Conservation (phyloP, 208 protist genomes). For the Leishmania braziliensis region DNA sequence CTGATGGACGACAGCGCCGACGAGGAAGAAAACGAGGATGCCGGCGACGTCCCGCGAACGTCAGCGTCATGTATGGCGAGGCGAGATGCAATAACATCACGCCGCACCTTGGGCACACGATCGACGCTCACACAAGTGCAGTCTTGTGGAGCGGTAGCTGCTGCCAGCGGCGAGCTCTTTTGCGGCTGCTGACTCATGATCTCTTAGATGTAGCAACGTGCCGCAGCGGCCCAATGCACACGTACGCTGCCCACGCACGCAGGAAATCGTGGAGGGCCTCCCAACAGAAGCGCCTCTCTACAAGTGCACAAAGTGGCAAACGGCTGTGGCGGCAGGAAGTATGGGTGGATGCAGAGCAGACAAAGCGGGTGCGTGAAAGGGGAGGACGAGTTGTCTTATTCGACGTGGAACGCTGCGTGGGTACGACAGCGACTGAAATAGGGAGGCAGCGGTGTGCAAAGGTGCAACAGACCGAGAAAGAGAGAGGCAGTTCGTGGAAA, state of each 20-base stretch:
- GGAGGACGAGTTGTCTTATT: not conserved
- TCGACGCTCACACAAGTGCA: not conserved
- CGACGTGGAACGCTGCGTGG: no score
- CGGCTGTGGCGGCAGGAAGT: not conserved
- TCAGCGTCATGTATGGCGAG: constrained; percentile 29
- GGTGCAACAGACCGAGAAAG: not conserved
- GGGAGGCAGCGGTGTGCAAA: not conserved
- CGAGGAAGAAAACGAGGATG: constrained; percentile 2
- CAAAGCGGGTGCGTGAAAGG: not conserved
- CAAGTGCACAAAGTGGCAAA: not conserved
- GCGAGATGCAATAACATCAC: constrained; percentile 51
- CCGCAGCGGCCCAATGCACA: not conserved
- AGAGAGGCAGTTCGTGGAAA: not conserved
- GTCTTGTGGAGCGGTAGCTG: not conserved
- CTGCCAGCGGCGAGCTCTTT: not conserved
- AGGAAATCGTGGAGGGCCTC: not conserved
- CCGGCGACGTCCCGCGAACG: constrained; percentile 14
- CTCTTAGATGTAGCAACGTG: not conserved
- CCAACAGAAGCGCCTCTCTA: not conserved
- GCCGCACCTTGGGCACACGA: constrained; percentile 33
- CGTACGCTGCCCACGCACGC: not conserved
- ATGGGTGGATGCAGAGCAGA: not conserved
- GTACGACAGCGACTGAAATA: not conserved
- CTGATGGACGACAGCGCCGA: constrained; percentile 1
- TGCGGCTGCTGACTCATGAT: not conserved